These are phyloP conservation scores for Aspergillus fijiensis DNA, from an alignment of 2,329 filamentous ascomycete genomes.

Conservation along the genomic window DNA sequence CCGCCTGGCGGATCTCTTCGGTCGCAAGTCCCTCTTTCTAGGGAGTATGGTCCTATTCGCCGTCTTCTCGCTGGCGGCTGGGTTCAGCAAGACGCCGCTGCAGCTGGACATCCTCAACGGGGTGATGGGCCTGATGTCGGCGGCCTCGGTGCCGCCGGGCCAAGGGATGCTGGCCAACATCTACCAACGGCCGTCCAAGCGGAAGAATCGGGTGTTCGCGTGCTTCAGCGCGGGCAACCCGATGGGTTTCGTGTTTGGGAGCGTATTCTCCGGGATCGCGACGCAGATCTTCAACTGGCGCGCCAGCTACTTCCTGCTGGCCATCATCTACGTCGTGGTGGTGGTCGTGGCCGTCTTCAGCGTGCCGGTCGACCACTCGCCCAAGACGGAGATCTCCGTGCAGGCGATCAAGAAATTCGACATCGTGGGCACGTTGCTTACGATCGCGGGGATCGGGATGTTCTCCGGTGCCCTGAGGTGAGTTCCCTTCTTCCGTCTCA, in stretches of 20 bases:
- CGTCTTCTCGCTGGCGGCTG: slow-evolving; percentile 56
- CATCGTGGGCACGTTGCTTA: slow-evolving; percentile 59
- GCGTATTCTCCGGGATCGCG: slow-evolving; percentile 62
- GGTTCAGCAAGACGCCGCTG: slow-evolving; percentile 60
- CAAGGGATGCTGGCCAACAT: slow-evolving; percentile 64
- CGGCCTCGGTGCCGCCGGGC: slow-evolving; percentile 63
- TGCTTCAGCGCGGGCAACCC: slow-evolving; percentile 62
- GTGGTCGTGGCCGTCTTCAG: slow-evolving; percentile 60
- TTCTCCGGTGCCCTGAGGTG: slow-evolving; percentile 60
- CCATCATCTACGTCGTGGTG: slow-evolving; percentile 63
- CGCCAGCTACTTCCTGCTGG: slow-evolving; percentile 60
- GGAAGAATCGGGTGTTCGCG: slow-evolving; percentile 66
- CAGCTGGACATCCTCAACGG: slow-evolving; percentile 64
- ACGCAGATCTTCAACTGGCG: slow-evolving; percentile 64
- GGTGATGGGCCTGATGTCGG: slow-evolving; percentile 63
- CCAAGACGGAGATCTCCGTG: slow-evolving; percentile 3
- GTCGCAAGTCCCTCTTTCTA: slow-evolving; percentile 62
- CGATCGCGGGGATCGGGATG: slow-evolving; percentile 64
- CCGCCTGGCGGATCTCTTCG: slow-evolving; percentile 64
- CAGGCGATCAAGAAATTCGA: slow-evolving; percentile 48
- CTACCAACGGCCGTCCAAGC: slow-evolving; percentile 59
- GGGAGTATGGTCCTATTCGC: slow-evolving; percentile 60
- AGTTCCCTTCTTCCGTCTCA: not conserved
- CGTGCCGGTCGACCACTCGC: slow-evolving; percentile 56
- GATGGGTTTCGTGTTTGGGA: slow-evolving; percentile 57